Base-by-base conservation (phyloP, 192 early-diverging fungal genomes). In the Linnemannia hyalina region DNA sequence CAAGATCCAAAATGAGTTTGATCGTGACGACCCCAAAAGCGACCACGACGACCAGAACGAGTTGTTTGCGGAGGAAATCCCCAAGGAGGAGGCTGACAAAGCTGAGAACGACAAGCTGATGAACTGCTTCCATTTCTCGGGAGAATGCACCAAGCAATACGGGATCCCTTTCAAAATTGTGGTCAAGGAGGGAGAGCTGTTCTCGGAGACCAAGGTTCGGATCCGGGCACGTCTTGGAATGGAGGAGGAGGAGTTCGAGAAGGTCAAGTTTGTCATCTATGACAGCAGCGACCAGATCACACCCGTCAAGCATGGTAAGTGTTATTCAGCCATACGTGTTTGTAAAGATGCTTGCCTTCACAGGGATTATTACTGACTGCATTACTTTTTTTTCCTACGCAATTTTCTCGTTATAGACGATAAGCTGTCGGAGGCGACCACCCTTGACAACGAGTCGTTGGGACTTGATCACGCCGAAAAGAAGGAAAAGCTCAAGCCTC, bases 141-240 rank as follows among this genome's bases (percentile, higher is more conserved):
- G 94, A 76, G 95, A 97, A 38, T 87, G 93, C 20, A 47, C 68
- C 18, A 92, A 92, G 44, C 83, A 91, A 10, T 97, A 98, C 86
- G 92, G 97, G 55, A 89, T 96, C 46, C 98, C 98, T 32, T 98
- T 99, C 89, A 89, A 89, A 74, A 95, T 98, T 75, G 80, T 93
- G 46, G 80, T 96, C 44, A 91, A 88, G 40, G 80, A 89, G 13
- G 89, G 91, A 65, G 97, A 97, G 80, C 29, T 85, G 26, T 93
- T 96, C 79, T 54, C 90, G 20, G 93, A 93, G 2, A 96, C 96
- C 29, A 96, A 95, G 92, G 76, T 82, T 73, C 92, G 97, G 10
- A 89, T 99, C 75, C 93, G 93, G 74, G 84, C 69, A 73, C 88
- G 93, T 46, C 90, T 95, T 32, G 96, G 96, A 18, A 91, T 96